Evolutionary conservation across 2,329 filamentous ascomycete species (phyloP).

Genomic region (Grosmannia huntii): DNA sequence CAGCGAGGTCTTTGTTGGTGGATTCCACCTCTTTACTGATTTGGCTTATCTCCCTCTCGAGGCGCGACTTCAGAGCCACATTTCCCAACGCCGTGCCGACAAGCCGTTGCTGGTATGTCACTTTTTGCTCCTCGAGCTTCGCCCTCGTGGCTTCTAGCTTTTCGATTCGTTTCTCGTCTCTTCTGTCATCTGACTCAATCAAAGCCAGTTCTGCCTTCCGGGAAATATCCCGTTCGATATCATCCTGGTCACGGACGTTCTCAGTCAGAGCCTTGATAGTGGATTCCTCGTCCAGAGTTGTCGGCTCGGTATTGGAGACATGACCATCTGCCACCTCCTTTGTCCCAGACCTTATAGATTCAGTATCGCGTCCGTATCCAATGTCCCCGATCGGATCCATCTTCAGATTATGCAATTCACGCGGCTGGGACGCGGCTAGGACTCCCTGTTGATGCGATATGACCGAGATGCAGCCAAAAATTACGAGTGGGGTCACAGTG

Average conservation of each 20-base stretch:
- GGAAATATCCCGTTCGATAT: conserved; percentile 77
- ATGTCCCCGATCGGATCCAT: background rate
- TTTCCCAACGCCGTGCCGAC: conserved; percentile 28
- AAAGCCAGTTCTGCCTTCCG: conserved; percentile 46
- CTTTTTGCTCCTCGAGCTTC: conserved; percentile 53
- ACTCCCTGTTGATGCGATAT: background rate
- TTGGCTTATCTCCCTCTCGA: conserved; percentile 48
- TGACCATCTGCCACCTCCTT: background rate
- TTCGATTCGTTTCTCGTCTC: conserved; percentile 48
- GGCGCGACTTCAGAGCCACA: conserved; percentile 39
- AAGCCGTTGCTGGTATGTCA: conserved; percentile 35
- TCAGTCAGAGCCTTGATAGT: conserved; percentile 51
- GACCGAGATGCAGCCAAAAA: background rate
- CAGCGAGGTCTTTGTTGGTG: conserved; percentile 59
- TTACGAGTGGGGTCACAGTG: background rate
- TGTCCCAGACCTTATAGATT: background rate
- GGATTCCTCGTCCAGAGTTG: conserved; percentile 38
- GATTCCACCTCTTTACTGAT: conserved; percentile 45
- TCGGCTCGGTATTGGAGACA: background rate
- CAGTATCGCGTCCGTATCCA: background rate
- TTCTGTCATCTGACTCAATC: conserved; percentile 49
- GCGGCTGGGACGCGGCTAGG: background rate
- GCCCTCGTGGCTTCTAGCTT: conserved; percentile 40
- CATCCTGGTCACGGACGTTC: conserved; percentile 72
- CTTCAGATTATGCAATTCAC: background rate